Conservation (phyloP, 169 alveolate genomes). For the Eimeria sp. region DNA sequence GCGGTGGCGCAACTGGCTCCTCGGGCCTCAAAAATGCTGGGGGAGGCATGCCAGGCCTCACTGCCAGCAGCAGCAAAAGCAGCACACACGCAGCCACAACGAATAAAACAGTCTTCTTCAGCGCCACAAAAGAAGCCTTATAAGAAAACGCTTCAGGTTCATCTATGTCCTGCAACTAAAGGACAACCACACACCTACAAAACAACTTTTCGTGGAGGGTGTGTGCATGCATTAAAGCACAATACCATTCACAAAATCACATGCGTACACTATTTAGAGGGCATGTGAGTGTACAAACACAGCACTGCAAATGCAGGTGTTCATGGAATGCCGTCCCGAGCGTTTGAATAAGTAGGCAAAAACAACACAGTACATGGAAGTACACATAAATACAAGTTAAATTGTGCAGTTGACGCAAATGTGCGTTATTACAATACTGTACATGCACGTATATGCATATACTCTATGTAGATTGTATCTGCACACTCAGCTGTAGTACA, state of each 20-base stretch:
- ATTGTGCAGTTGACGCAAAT: no score
- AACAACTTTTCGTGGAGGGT: not conserved
- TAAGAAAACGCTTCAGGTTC: not conserved
- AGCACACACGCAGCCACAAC: conserved; percentile 22
- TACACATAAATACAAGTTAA: not conserved
- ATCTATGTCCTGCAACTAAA: conserved; percentile 36
- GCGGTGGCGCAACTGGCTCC: not conserved
- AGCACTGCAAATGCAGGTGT: not conserved
- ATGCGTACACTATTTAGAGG: not conserved
- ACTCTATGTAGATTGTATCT: not conserved
- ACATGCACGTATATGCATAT: not conserved
- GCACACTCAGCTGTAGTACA: not conserved
- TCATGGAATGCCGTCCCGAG: not conserved
- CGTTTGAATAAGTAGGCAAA: no score
- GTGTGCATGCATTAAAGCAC: no score
- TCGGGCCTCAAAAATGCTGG: conserved; percentile 35
- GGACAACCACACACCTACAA: not conserved
- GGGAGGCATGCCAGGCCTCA: conserved; percentile 71
- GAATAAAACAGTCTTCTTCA: conserved; percentile 15
- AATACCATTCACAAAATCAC: not conserved
- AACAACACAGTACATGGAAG: no score
- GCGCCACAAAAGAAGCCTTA: conserved; percentile 14
- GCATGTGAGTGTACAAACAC: not conserved
- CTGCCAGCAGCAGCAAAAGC: conserved; percentile 46
- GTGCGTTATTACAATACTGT: not conserved